Evolutionary conservation across 805 yeast species (phyloP), one percentile per base, ranked within the genome.

Genomic region (Kuraishia capsulata): DNA sequence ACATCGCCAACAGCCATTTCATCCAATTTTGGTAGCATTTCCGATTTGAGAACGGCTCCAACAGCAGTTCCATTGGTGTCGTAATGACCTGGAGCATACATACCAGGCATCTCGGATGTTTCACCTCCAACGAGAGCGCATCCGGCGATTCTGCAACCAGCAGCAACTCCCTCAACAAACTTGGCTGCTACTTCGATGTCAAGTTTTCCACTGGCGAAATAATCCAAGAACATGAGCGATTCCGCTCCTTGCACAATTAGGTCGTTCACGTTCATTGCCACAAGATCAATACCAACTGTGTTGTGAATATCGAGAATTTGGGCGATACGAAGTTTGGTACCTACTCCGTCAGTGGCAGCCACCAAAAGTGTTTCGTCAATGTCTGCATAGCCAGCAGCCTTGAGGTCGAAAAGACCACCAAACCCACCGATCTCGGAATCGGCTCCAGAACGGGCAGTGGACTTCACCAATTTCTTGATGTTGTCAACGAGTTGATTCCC

Each of bases 91-190:
- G 79, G 87, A 42, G 81, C 84, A 54, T 92, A 92, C 84, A 92
- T 86, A 47, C 98, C 98, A 20, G 99, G 99, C 99, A 92, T 92
- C 69, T 92, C 99, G 39, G 95, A 83, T 29, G 99, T 92, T 64
- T 92, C 99, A 48, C 99, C 99, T 40, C 99, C 99, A 39, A 92
- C 96, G 42, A 92, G 71, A 4, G 99, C 98, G 72, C 98, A 90
- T 9, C 96, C 96, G 25, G 97, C 84, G 47, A 78, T 76, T 47
- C 81, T 79, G 69, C 99, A 92, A 41, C 98, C 99, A 46, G 84
- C 84, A 36, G 96, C 97, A 46, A 92, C 98, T 62, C 98, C 97
- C 44, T 75, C 68, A 29, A 92, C 97, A 50, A 92, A 92, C 48
- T 77, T 80, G 20, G 92, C 80, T 5, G 97, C 96, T 32, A 86